phyloP scores from a whole-genome alignment of 2,329 filamentous ascomycete species.

The Neonectria coccinea region DNA sequence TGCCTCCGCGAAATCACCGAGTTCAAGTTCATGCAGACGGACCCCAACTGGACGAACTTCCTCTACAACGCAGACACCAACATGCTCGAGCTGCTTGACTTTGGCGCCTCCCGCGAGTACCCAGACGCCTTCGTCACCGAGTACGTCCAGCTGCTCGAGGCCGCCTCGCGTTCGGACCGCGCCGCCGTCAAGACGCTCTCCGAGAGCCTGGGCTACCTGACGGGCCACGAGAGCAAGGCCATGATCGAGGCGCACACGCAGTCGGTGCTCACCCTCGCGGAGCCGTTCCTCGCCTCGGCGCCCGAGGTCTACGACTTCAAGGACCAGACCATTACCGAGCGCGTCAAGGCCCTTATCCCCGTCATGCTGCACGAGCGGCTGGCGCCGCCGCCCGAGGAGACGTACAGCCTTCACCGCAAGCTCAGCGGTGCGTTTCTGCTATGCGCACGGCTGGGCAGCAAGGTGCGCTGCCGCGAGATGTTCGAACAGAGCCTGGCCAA shows the following conservation, averaged over 20 bases:
- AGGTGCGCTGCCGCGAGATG: slow-evolving; percentile 82
- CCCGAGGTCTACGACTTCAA: slow-evolving; percentile 91
- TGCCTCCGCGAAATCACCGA: slow-evolving; percentile 93
- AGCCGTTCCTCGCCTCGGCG: slow-evolving; percentile 83
- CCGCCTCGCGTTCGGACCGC: slow-evolving; percentile 79
- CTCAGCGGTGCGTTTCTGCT: slow-evolving; percentile 94
- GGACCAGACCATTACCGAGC: slow-evolving; percentile 95
- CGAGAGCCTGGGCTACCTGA: slow-evolving; percentile 87
- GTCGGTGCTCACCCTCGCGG: slow-evolving; percentile 88
- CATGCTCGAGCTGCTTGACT: slow-evolving; percentile 92
- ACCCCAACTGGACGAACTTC: slow-evolving; percentile 99
- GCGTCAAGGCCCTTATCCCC: slow-evolving; percentile 88
- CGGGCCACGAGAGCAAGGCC: slow-evolving; percentile 83
- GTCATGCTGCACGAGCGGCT: slow-evolving; percentile 92
- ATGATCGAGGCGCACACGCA: slow-evolving; percentile 95
- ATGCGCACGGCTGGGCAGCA: slow-evolving; percentile 86
- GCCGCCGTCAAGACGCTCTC: slow-evolving; percentile 74
- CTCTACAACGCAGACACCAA: slow-evolving; percentile 80
- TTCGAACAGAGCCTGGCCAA: slow-evolving; percentile 71
- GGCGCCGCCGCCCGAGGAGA: slow-evolving; percentile 94
- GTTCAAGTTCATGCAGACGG: slow-evolving; percentile 98
- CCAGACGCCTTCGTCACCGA: slow-evolving; percentile 81
- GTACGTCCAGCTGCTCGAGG: slow-evolving; percentile 84
- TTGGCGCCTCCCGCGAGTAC: slow-evolving; percentile 91
- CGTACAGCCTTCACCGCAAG: slow-evolving; percentile 94